phyloP scores from a whole-genome alignment of 2,329 filamentous ascomycete species.

The Fusarium fracticaudum region DNA sequence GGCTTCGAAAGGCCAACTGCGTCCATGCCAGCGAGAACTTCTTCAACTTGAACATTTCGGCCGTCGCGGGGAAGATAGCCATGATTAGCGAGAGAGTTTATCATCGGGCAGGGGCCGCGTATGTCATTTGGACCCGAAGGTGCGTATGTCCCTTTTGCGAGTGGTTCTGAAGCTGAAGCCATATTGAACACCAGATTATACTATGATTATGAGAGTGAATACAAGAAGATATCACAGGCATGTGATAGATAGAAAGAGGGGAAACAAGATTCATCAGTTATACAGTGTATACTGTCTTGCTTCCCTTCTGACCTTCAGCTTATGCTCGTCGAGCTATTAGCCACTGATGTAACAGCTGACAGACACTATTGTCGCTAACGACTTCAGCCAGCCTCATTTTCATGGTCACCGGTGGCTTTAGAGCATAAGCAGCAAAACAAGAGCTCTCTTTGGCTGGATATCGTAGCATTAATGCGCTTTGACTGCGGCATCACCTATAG shows the following conservation, averaged over 20 bases:
- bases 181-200: neutral
- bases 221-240: neutral
- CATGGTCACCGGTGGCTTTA: neutral
- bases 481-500: neutral
- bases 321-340: neutral
- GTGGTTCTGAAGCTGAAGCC: slow-evolving; percentile 12
- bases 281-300: neutral
- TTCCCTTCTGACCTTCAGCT: neutral
- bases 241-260: neutral
- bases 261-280: neutral
- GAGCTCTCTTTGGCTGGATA: neutral
- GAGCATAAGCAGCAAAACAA: neutral
- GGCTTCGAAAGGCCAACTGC: slow-evolving; percentile 31
- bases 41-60: slow-evolving; percentile 24
- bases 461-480: neutral
- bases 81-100: slow-evolving; percentile 40
- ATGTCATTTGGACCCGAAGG: slow-evolving; percentile 30
- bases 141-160: slow-evolving; percentile 29
- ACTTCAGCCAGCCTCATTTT: slow-evolving; percentile 9
- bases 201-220: neutral
- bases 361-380: slow-evolving; percentile 9
- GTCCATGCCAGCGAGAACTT: slow-evolving; percentile 29
- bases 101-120: slow-evolving; percentile 38
- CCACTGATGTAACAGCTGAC: neutral
- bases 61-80: slow-evolving; percentile 39